phyloP scores from a whole-genome alignment of 2,329 filamentous ascomycete genomes.

The Didymella glomerata region DNA sequence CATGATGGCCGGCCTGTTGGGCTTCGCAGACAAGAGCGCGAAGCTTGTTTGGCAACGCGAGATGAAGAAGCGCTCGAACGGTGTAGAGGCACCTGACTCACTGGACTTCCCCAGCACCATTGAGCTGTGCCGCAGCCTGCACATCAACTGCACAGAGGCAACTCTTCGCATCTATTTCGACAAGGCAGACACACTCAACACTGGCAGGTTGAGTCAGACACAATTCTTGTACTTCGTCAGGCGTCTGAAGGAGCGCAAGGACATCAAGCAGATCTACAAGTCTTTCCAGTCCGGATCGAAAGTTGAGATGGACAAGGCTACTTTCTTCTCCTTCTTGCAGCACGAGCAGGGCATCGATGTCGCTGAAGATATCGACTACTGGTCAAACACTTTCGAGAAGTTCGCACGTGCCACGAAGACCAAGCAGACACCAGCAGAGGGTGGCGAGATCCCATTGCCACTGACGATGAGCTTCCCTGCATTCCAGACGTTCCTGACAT shows the following conservation, averaged over 20 bases:
- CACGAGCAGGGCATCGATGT: constrained; percentile 80
- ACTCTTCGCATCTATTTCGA: constrained; percentile 78
- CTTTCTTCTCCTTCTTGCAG: constrained; percentile 79
- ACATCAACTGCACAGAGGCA: constrained; percentile 86
- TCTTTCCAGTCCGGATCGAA: constrained; percentile 64
- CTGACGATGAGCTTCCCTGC: constrained; percentile 77
- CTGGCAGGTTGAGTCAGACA: constrained; percentile 74
- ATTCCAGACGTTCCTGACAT: constrained; percentile 67
- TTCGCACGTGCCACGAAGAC: constrained; percentile 59
- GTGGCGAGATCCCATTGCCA: constrained; percentile 52
- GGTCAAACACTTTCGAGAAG: constrained; percentile 76
- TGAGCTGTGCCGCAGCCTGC: constrained; percentile 84
- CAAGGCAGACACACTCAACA: constrained; percentile 71
- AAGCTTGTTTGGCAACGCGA: constrained; percentile 86
- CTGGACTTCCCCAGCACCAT: constrained; percentile 82
- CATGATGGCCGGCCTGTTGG: constrained; percentile 87
- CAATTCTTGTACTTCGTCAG: constrained; percentile 87
- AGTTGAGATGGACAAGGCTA: constrained; percentile 70
- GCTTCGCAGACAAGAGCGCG: constrained; percentile 77
- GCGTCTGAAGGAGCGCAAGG: constrained; percentile 82
- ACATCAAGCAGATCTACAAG: constrained; percentile 78
- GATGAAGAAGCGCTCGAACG: constrained; percentile 71
- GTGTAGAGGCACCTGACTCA: constrained; percentile 68
- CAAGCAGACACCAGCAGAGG: constrained; percentile 54
- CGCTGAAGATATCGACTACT: constrained; percentile 68